These are phyloP conservation scores for Metschnikowia reukaufii DNA, from an alignment of 805 yeast species.

Conservation along the genomic window DNA sequence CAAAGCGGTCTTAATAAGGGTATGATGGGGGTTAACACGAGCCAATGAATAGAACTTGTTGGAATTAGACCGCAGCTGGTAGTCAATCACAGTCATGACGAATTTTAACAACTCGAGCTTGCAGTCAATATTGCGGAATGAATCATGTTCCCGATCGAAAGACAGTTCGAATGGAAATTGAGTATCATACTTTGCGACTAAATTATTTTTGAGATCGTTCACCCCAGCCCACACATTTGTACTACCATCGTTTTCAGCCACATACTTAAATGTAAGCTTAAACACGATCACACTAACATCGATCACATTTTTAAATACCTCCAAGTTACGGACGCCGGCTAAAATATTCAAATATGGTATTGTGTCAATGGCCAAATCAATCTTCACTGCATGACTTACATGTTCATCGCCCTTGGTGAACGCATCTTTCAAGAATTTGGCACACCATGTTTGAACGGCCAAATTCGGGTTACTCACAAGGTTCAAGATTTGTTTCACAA, in stretches of 20 bases:
- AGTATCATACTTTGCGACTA: constrained; percentile 63
- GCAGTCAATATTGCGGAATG: constrained; percentile 52
- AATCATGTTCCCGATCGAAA: constrained; percentile 50
- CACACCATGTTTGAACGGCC: constrained; percentile 42
- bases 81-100: constrained; percentile 48
- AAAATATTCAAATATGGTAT: constrained; percentile 33
- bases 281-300: constrained; percentile 43
- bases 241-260: constrained; percentile 49
- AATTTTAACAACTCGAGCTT: constrained; percentile 74
- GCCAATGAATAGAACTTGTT: constrained; percentile 47
- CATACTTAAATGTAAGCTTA: constrained; percentile 44
- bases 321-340: constrained; percentile 29
- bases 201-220: constrained; percentile 52
- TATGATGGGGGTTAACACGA: constrained; percentile 57
- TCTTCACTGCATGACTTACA: constrained; percentile 29
- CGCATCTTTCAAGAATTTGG: constrained; percentile 38
- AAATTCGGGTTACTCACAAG: constrained; percentile 36
- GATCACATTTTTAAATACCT: constrained; percentile 31
- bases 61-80: constrained; percentile 45
- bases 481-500: constrained; percentile 43
- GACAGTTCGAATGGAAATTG: constrained; percentile 51
- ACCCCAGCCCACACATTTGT: constrained; percentile 56
- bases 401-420: constrained; percentile 29
- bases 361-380: constrained; percentile 43
- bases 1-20: constrained; percentile 53